A percentile compares a stretch with the other conserved stretches of the same genome.
These are phyloP conservation scores for Aspergillus ibericus DNA, from an alignment of 2,329 filamentous ascomycete genomes.

Conservation along the genomic window DNA sequence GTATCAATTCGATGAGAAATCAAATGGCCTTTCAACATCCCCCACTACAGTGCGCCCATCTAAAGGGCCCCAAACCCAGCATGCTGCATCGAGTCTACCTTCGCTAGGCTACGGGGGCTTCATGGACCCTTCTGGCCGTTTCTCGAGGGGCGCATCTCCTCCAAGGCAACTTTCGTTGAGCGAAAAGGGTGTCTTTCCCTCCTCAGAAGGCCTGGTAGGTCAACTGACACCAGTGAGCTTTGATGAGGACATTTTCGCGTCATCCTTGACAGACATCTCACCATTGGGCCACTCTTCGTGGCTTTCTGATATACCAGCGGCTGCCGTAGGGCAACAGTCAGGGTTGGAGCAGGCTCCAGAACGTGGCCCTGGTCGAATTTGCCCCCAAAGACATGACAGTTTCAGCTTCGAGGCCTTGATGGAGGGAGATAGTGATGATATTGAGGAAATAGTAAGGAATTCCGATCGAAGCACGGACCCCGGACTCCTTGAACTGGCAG, in stretches of 20 bases:
- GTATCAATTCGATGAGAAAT: slow-evolving; percentile 10
- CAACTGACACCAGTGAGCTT: slow-evolving; percentile 11
- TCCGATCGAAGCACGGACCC: slow-evolving; percentile 30
- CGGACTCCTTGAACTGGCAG: slow-evolving; percentile 42
- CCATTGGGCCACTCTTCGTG: slow-evolving; percentile 17
- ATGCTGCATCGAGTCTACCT: background rate
- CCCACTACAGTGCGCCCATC: slow-evolving; percentile 2
- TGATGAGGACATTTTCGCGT: slow-evolving; percentile 11
- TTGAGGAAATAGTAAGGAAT: slow-evolving; percentile 57
- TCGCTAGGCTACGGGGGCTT: background rate
- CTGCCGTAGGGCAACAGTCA: slow-evolving; percentile 6
- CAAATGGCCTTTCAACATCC: slow-evolving; percentile 1
- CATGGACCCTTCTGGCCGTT: slow-evolving; percentile 2
- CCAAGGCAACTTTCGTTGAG: background rate
- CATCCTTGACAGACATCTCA: slow-evolving; percentile 13
- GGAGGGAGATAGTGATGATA: slow-evolving; percentile 47
- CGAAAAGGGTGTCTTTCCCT: slow-evolving; percentile 10
- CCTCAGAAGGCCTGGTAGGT: slow-evolving; percentile 14
- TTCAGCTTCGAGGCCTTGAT: slow-evolving; percentile 35
- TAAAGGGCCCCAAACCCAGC: background rate
- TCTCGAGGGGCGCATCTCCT: slow-evolving; percentile 1
- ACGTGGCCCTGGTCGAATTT: slow-evolving; percentile 9
- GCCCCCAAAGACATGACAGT: slow-evolving; percentile 11
- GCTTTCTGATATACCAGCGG: slow-evolving; percentile 16
- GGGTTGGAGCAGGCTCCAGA: slow-evolving; percentile 10